Evolutionary conservation across 352 stramenopile genomes (phyloP).

Genomic region (Pythium insidiosum): DNA sequence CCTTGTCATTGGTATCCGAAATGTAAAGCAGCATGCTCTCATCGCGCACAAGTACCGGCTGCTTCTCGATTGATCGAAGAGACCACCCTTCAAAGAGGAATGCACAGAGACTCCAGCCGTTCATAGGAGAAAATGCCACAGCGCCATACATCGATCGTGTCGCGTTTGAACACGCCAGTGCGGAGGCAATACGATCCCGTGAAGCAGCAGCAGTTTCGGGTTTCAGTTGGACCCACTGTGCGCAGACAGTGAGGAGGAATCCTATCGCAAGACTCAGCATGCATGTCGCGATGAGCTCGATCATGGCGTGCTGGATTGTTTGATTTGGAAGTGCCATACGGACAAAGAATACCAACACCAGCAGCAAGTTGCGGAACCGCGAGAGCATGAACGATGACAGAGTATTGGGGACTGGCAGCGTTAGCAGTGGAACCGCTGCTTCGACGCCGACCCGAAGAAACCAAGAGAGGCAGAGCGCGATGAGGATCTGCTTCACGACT

Average conservation of each 20-base stretch:
- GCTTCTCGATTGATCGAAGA: neutral
- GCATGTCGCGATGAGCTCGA: neutral
- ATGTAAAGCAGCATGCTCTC: neutral
- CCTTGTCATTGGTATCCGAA: no score
- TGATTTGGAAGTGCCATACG: neutral
- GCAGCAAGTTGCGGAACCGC: neutral
- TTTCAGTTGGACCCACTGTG: neutral
- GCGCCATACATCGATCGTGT: neutral
- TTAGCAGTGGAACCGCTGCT: neutral
- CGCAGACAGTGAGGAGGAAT: neutral
- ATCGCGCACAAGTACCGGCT: neutral
- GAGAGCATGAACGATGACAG: neutral
- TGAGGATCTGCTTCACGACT: neutral
- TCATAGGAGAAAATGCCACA: neutral
- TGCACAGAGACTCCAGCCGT: neutral
- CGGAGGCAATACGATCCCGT: neutral
- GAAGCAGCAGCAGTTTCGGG: neutral
- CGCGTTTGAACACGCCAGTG: neutral
- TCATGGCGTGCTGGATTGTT: neutral
- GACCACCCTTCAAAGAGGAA: neutral
- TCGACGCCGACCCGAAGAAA: neutral
- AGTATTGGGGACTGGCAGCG: neutral
- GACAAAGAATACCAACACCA: neutral
- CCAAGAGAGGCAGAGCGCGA: neutral
- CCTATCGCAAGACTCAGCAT: neutral